Conservation (phyloP, 2,329 filamentous ascomycete species). For the Seiridium cupressi region DNA sequence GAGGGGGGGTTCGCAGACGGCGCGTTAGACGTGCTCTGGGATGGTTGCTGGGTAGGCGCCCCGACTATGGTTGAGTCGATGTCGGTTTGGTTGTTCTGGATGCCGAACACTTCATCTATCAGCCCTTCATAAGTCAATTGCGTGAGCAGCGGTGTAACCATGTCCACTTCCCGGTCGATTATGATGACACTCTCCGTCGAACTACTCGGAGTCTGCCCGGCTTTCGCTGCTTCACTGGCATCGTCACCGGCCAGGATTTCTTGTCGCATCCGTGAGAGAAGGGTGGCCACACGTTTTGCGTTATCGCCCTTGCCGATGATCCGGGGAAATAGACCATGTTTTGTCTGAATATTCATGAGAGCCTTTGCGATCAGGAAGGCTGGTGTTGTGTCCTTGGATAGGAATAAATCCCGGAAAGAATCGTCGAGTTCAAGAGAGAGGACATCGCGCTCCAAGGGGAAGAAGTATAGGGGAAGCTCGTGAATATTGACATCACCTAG, state of each 20-base stretch:
- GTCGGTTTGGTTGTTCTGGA: slow-evolving; percentile 89
- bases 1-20: slow-evolving; percentile 54
- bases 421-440: slow-evolving; percentile 88
- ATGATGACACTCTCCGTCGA: slow-evolving; percentile 89
- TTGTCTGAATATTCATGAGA: slow-evolving; percentile 89
- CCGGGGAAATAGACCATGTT: slow-evolving; percentile 88
- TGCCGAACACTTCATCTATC: slow-evolving; percentile 89
- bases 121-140: slow-evolving; percentile 96
- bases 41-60: slow-evolving; percentile 55
- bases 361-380: slow-evolving; percentile 86
- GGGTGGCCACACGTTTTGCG: slow-evolving; percentile 81
- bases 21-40: slow-evolving; percentile 52
- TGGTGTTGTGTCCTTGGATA: slow-evolving; percentile 88
- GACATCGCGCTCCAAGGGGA: slow-evolving; percentile 87
- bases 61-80: slow-evolving; percentile 89
- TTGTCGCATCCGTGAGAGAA: slow-evolving; percentile 87
- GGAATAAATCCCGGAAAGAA: slow-evolving; percentile 82
- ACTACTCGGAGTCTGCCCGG: slow-evolving; percentile 79
- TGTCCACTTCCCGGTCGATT: slow-evolving; percentile 92
- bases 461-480: slow-evolving; percentile 85
- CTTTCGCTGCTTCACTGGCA: slow-evolving; percentile 56
- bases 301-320: slow-evolving; percentile 96
- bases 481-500: slow-evolving; percentile 87
- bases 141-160: slow-evolving; percentile 86
- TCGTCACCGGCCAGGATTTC: slow-evolving; percentile 82